A percentile compares a stretch with the other conserved stretches of the same genome.
Evolutionary conservation across 2,329 filamentous ascomycete species (phyloP).

Genomic region (Neoscytalidium dimidiatum): DNA sequence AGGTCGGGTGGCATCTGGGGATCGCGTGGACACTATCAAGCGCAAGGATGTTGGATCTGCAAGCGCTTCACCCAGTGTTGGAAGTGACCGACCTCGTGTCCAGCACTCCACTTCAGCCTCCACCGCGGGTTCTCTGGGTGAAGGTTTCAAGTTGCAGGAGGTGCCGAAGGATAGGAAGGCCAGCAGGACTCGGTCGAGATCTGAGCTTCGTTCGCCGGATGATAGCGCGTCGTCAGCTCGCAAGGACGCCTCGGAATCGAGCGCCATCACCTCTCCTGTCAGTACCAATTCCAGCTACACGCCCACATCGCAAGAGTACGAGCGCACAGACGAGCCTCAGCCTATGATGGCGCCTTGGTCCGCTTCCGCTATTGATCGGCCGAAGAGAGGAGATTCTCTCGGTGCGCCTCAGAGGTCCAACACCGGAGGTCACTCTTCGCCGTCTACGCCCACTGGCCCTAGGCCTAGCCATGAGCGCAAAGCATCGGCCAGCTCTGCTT

Average conservation of each 20-base stretch:
- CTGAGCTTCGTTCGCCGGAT: constrained; percentile 42
- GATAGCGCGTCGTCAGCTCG: constrained; percentile 4
- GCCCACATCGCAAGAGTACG: constrained; percentile 32
- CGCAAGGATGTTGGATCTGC: constrained; percentile 35
- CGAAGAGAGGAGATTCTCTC: constrained; percentile 63
- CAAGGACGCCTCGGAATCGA: constrained; percentile 14
- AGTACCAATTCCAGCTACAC: constrained; percentile 18
- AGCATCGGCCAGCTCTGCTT: constrained; percentile 37
- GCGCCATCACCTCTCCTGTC: constrained; percentile 15
- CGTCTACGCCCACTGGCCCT: constrained; percentile 43
- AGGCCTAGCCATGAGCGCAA: constrained; percentile 38
- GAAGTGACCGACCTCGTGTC: constrained; percentile 52
- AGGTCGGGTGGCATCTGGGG: constrained; percentile 63
- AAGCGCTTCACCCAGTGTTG: constrained; percentile 32
- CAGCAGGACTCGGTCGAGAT: constrained; percentile 49
- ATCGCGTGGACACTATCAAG: constrained; percentile 49
- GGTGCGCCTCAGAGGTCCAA: constrained; percentile 29
- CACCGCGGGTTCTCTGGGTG: constrained; percentile 32
- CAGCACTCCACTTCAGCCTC: constrained; percentile 38
- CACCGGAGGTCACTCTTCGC: constrained; percentile 29
- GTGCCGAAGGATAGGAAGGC: constrained; percentile 67
- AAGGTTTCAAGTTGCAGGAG: constrained; percentile 74
- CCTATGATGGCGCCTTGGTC: constrained; percentile 29
- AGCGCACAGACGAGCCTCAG: constrained; percentile 32
- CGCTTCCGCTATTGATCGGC: constrained; percentile 45